Evolutionary conservation across 2,329 filamentous ascomycete genomes (phyloP), one percentile per base, ranked within the genome.

Genomic region (Talaromyces sp.): DNA sequence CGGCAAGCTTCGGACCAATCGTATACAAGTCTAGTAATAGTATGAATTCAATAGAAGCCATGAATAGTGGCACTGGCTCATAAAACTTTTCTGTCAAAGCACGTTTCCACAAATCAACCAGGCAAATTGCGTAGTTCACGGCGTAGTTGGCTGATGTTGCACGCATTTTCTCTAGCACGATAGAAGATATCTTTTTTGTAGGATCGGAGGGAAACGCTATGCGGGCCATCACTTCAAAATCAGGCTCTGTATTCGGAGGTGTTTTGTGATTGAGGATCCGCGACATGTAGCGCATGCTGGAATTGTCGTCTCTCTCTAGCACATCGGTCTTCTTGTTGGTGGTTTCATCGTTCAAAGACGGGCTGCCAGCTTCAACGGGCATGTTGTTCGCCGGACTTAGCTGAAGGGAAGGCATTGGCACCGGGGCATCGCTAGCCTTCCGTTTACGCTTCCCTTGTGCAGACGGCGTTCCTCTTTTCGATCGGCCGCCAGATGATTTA

Each of bases 371-470:
- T 30, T 55, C 60, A 6, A 58, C 31, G 8, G 40, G 12, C 18
- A 42, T n/a, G 27, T 50, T 28, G 27, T 65, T 68, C 2, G 68
- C 68, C 16, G 73, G 72, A 51, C 70, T 76, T 31, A 79, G 61
- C 28, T 80, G 75, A 34, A 85, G 70, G 6, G 80, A 75, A n/a
- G 68, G 64, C 50, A 68, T 70, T 57, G 74, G 74, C 31, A 80
- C 77, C 4, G 85, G 83, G 63, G 83, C 86, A 61, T 82, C 80
- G 18, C 77, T 77, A 14, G 76, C 66, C 59, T 76, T 74, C 54
- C 86, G 75, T 69, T 87, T 88, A 60, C 86, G 78, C 71, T 88
- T 88, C 8, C 78, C 79, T n/a, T 79, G 78, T 63, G 79, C 80
- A 56, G 80, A 83, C 2, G 86, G 85, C 1, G 85, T 87, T 10